These are phyloP conservation scores for Ilex asprella DNA, from an alignment of 257 asterid genomes.

Conservation along the genomic window DNA sequence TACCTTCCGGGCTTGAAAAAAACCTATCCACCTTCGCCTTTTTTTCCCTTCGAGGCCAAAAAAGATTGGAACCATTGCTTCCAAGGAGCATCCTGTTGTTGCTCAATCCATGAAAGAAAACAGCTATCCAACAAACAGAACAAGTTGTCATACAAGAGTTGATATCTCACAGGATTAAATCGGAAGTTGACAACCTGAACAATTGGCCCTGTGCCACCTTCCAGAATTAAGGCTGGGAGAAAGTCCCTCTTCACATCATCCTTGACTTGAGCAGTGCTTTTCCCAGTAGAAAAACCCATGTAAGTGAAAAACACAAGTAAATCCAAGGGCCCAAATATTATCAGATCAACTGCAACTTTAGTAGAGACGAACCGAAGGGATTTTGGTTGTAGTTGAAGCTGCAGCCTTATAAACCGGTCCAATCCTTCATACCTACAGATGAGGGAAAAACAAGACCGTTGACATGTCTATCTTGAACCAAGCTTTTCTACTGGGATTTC, in stretches of 20 bases:
- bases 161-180: conserved; percentile 64
- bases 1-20: background rate
- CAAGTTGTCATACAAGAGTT: conserved; percentile 79
- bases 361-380: conserved; percentile 62
- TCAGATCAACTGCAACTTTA: conserved; percentile 71
- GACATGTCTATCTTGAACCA: background rate
- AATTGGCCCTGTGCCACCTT: conserved; percentile 75
- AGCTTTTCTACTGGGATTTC: background rate
- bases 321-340: conserved; percentile 78
- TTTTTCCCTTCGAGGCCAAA: conserved; percentile 34
- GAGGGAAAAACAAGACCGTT: conserved; percentile 3
- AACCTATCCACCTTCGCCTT: conserved; percentile 37
- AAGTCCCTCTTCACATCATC: conserved; percentile 80
- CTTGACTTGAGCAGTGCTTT: conserved; percentile 53
- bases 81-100: conserved; percentile 84
- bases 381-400: conserved; percentile 55
- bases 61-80: conserved; percentile 55
- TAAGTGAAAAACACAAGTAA: conserved; percentile 67
- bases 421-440: conserved; percentile 64
- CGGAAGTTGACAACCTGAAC: conserved; percentile 84
- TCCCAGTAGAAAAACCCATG: conserved; percentile 82
- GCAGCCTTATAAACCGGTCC: conserved; percentile 54
- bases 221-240: conserved; percentile 67
- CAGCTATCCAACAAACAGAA: conserved; percentile 88
- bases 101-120: conserved; percentile 85